A percentile compares a stretch with the other conserved stretches of the same genome.
phyloP scores from a whole-genome alignment of 805 yeast genomes.

The Cyberlindnera sargentensis region DNA sequence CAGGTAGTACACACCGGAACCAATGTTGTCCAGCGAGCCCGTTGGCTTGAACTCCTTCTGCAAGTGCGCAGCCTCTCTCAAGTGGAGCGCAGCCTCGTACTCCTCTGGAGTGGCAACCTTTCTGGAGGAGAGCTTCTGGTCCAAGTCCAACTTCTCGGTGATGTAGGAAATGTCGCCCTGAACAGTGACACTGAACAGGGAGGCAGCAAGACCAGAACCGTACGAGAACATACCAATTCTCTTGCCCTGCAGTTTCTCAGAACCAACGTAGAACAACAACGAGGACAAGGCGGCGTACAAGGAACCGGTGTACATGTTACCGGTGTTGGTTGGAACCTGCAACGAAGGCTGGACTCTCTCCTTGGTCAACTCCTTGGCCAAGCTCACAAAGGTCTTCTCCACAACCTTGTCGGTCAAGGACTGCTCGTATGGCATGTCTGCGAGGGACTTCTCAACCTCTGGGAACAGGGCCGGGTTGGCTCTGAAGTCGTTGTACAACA shows the following conservation, averaged over 20 bases:
- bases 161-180: slow-evolving; percentile 74
- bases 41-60: slow-evolving; percentile 72
- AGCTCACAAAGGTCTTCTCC: slow-evolving; percentile 78
- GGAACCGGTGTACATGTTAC: slow-evolving; percentile 97
- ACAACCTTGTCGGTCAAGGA: slow-evolving; percentile 72
- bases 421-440: slow-evolving; percentile 59
- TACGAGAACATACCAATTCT: slow-evolving; percentile 91
- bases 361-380: slow-evolving; percentile 59
- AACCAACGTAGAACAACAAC: slow-evolving; percentile 65
- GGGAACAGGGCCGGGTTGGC: slow-evolving; percentile 61
- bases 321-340: slow-evolving; percentile 89
- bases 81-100: slow-evolving; percentile 71
- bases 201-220: slow-evolving; percentile 96
- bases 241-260: slow-evolving; percentile 68
- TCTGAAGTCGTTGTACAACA: slow-evolving; percentile 81
- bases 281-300: slow-evolving; percentile 85
- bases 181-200: slow-evolving; percentile 73
- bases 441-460: slow-evolving; percentile 44
- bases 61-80: slow-evolving; percentile 87
- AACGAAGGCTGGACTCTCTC: slow-evolving; percentile 75
- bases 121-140: slow-evolving; percentile 62
- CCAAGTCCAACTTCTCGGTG: slow-evolving; percentile 57
- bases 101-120: slow-evolving; percentile 61
- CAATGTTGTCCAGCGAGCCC: slow-evolving; percentile 69
- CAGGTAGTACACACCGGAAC: slow-evolving; percentile 77